Percentiles rank a stretch among this genome's conserved stretches.
Evolutionary conservation across 306 rosid genomes (phyloP).

Genomic region (Malus sylvestris): DNA sequence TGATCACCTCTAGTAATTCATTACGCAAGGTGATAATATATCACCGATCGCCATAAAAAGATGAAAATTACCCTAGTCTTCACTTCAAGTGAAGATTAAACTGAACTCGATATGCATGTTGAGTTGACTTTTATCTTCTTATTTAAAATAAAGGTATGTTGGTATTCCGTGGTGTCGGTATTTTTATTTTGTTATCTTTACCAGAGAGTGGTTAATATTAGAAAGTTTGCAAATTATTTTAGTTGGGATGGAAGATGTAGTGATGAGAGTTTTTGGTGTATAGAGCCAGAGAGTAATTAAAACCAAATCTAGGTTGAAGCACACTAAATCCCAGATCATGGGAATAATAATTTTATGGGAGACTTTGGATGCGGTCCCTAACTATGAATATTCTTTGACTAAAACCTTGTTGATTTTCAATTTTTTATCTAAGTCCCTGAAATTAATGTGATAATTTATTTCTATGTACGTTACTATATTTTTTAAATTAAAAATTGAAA

Average conservation of each 20-base stretch:
- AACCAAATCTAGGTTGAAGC: neutral
- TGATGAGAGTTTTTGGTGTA: neutral
- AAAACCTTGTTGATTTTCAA: no score
- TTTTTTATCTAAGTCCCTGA: no score
- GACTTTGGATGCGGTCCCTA: no score
- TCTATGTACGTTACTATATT: no score
- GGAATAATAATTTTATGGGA: neutral
- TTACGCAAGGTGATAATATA: no score
- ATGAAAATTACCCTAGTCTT: neutral
- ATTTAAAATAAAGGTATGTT: neutral
- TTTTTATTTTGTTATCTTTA: neutral
- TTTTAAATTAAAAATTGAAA: no score
- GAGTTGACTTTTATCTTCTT: neutral
- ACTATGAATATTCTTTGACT: no score
- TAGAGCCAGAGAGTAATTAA: neutral
- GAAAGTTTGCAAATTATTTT: neutral
- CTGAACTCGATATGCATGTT: neutral
- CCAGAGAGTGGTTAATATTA: neutral
- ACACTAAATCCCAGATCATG: neutral
- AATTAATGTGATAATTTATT: no score
- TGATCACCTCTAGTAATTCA: neutral
- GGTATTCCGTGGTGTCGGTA: neutral
- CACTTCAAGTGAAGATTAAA: neutral
- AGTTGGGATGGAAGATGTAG: neutral
- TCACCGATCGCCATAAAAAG: no score